Evolutionary conservation across 1,284 basidiomycete genomes (phyloP).

Genomic region (Golubevia pallescens): DNA sequence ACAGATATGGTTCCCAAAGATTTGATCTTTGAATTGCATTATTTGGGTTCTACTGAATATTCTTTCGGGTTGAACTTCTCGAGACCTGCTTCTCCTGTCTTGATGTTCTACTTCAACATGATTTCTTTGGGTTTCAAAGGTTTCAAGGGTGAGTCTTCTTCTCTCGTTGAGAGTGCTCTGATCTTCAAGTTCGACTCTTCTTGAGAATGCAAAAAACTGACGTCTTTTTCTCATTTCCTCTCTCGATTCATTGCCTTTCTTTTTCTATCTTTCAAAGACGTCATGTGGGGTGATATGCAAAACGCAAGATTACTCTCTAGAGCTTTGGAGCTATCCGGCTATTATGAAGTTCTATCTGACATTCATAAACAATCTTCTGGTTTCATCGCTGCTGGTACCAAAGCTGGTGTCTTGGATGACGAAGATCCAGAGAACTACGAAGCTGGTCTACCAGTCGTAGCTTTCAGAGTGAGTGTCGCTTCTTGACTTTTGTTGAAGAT

Average conservation of each 20-base stretch:
- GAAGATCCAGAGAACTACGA: slow-evolving; percentile 70
- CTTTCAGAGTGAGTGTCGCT: slow-evolving; percentile 71
- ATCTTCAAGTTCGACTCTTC: too few species aligned
- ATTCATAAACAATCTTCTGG: slow-evolving; percentile 57
- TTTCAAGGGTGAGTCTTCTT: slow-evolving; percentile 65
- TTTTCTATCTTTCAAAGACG: slow-evolving; percentile 67
- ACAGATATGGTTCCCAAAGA: slow-evolving; percentile 76
- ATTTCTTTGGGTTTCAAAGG: slow-evolving; percentile 73
- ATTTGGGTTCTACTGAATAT: slow-evolving; percentile 70
- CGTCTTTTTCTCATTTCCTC: neutral
- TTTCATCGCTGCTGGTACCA: too few species aligned
- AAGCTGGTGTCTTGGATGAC: slow-evolving; percentile 31
- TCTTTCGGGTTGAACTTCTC: slow-evolving; percentile 94
- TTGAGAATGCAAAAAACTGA: too few species aligned
- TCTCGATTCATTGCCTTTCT: slow-evolving; percentile 26
- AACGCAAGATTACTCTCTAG: slow-evolving; percentile 81
- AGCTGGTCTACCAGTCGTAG: slow-evolving; percentile 85
- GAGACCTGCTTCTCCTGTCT: slow-evolving; percentile 84
- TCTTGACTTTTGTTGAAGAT: too few species aligned
- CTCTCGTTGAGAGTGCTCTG: neutral
- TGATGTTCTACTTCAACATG: slow-evolving; percentile 86
- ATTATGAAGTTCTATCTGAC: slow-evolving; percentile 71
- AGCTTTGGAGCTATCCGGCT: slow-evolving; percentile 80
- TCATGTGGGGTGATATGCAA: slow-evolving; percentile 75
- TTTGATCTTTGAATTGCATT: slow-evolving; percentile 88